phyloP scores from a whole-genome alignment of 2,329 filamentous ascomycete species.

The Ceratocystis ficicola region DNA sequence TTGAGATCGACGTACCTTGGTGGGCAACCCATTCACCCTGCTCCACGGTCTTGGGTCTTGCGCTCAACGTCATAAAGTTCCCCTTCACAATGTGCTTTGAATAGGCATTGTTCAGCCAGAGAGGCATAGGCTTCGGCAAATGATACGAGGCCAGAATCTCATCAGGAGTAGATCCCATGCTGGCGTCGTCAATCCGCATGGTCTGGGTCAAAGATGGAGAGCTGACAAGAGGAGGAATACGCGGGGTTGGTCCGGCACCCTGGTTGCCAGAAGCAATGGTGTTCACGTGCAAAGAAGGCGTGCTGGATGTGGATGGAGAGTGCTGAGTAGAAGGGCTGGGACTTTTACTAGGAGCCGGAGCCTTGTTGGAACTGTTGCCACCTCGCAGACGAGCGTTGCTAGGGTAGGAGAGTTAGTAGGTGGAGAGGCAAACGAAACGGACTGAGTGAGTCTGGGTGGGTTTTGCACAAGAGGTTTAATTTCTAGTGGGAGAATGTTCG shows the following conservation, averaged over 20 bases:
- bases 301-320: constrained; percentile 27
- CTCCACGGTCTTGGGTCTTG: constrained; percentile 84
- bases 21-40: constrained; percentile 93
- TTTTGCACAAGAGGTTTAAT: neutral
- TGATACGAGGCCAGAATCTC: constrained; percentile 49
- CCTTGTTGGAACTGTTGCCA: constrained; percentile 29
- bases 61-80: constrained; percentile 92
- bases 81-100: constrained; percentile 87
- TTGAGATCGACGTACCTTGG: constrained; percentile 51
- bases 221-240: constrained; percentile 47
- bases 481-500: neutral
- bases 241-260: constrained; percentile 28
- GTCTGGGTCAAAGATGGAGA: constrained; percentile 53
- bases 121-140: constrained; percentile 53
- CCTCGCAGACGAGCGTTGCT: constrained; percentile 23
- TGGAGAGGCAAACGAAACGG: neutral
- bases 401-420: constrained; percentile 28
- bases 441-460: neutral
- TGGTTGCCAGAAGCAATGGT: constrained; percentile 13
- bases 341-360: constrained; percentile 41
- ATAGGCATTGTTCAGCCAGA: constrained; percentile 64
- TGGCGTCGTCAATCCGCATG: constrained; percentile 55
- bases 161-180: constrained; percentile 38
- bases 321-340: constrained; percentile 39
- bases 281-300: constrained; percentile 18